These are phyloP conservation scores for Apophysomyces variabilis DNA, from an alignment of 371 early-diverging fungal species.

Conservation along the genomic window DNA sequence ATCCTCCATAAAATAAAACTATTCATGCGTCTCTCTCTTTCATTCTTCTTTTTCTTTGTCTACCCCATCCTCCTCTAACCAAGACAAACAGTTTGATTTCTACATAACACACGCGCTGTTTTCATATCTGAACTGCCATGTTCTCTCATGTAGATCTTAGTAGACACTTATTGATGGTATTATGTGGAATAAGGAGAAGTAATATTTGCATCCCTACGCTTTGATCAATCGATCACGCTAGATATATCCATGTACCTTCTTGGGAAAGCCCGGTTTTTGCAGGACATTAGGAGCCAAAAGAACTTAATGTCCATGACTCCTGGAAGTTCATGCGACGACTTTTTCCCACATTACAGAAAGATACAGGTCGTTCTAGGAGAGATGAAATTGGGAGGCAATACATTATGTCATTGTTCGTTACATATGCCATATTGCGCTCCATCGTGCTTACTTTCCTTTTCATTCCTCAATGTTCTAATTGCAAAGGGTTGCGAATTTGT, in stretches of 20 bases:
- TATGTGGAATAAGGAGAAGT: neutral
- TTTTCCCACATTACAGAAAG: neutral
- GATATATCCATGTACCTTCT: neutral
- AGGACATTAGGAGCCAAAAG: neutral
- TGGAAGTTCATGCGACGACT: neutral
- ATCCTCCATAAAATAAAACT: neutral
- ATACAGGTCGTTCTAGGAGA: neutral
- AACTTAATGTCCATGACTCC: neutral
- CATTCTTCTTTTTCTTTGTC: neutral
- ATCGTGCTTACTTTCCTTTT: constrained; percentile 7
- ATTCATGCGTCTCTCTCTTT: neutral
- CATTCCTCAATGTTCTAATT: neutral
- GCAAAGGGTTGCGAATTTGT: too few relatives aligned
- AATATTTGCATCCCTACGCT: neutral
- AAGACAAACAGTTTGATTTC: too few relatives aligned
- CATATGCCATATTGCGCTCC: neutral
- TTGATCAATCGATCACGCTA: neutral
- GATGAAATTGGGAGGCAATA: neutral
- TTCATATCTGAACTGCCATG: too few relatives aligned
- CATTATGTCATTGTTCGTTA: neutral
- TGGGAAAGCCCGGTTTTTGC: neutral
- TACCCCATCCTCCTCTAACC: neutral
- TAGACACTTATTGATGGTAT: too few relatives aligned
- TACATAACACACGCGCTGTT: too few relatives aligned
- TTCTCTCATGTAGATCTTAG: too few relatives aligned